A percentile compares a stretch with the other conserved stretches of the same genome.
Conservation (phyloP, 768 basidiomycete species). For the Sporobolomyces pararoseus region DNA sequence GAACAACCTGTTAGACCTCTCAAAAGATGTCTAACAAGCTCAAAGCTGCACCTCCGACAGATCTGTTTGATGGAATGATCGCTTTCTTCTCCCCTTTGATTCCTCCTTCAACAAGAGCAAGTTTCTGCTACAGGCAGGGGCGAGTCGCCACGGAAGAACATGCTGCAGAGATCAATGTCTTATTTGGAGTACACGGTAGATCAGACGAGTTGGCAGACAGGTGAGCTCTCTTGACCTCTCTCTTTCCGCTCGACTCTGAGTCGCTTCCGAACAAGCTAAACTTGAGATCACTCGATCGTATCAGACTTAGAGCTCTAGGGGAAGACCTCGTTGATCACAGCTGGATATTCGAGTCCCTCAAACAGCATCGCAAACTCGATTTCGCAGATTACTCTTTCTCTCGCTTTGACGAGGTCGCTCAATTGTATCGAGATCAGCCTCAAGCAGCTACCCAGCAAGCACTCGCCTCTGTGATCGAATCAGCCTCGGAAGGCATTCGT, state of each 20-base stretch:
- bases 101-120: not conserved
- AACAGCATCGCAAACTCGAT: not conserved
- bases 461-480: too few species aligned
- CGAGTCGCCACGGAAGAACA: not conserved
- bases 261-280: too few species aligned
- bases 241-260: not conserved
- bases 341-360: not conserved
- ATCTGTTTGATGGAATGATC: not conserved
- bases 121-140: not conserved
- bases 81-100: constrained; percentile 11
- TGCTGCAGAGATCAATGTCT: not conserved
- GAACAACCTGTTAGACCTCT: too few species aligned
- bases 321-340: not conserved
- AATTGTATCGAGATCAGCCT: too few species aligned
- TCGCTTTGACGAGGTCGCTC: not conserved
- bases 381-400: not conserved
- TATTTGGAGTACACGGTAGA: not conserved
- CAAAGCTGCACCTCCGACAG: not conserved
- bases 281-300: not conserved
- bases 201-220: not conserved
- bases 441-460: too few species aligned
- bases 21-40: not conserved
- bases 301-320: not conserved
- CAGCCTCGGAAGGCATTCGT: too few species aligned
- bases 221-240: constrained; percentile 2